These are phyloP conservation scores for Tephrocybe rancida DNA, from an alignment of 768 basidiomycete genomes.

Conservation along the genomic window DNA sequence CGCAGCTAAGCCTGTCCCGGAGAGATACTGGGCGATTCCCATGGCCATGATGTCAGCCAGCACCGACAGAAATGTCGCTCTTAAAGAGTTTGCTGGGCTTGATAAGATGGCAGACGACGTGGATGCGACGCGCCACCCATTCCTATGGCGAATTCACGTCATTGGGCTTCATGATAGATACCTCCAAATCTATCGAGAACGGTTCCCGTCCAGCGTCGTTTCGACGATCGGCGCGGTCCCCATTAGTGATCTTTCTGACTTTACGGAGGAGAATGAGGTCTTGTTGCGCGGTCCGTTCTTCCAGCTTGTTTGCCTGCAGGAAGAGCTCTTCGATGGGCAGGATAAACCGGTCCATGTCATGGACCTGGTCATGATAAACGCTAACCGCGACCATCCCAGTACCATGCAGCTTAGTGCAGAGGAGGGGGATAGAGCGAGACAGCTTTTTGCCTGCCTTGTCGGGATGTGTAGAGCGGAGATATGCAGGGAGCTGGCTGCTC, in stretches of 20 bases:
- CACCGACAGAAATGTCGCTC: constrained; percentile 11
- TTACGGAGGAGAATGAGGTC: constrained; percentile 13
- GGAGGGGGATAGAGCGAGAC: constrained; percentile 14
- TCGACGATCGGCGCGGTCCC: constrained; percentile 18
- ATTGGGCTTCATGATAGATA: constrained; percentile 8
- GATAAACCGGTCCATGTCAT: constrained; percentile 14
- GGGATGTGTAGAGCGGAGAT: constrained; percentile 15
- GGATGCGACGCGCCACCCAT: constrained; percentile 5
- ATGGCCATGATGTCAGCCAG: constrained; percentile 20
- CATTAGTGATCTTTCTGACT: constrained; percentile 13
- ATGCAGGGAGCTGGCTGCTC: constrained; percentile 5
- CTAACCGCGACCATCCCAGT: constrained; percentile 18
- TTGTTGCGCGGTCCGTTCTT: constrained; percentile 18
- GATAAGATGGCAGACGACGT: neutral
- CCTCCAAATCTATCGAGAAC: constrained; percentile 9
- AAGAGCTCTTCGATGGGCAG: constrained; percentile 12
- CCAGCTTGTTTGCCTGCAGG: constrained; percentile 15
- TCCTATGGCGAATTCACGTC: constrained; percentile 18
- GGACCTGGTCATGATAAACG: constrained; percentile 18
- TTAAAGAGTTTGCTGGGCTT: constrained; percentile 12
- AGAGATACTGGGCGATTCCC: constrained; percentile 17
- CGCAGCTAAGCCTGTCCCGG: constrained; percentile 7
- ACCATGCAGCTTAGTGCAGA: constrained; percentile 12
- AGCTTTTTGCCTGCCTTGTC: constrained; percentile 16
- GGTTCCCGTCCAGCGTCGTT: constrained; percentile 16